Evolutionary conservation across 2,329 filamentous ascomycete genomes (phyloP), one percentile per base, ranked within the genome.

Genomic region (Microsporum ferrugineum): DNA sequence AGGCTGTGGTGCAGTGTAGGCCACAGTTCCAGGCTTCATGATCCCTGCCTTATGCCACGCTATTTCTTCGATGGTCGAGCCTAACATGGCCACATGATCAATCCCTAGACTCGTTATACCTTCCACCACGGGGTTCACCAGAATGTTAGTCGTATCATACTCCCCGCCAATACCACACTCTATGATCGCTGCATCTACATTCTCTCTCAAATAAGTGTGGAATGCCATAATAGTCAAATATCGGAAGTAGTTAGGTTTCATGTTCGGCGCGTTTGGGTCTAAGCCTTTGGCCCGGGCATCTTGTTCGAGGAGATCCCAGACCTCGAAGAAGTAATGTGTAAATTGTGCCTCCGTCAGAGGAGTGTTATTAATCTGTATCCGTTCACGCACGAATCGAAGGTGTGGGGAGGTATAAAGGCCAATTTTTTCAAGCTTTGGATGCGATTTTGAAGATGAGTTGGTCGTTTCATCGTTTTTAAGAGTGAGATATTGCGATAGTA

Each of bases 131-230:
- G 91, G 87, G 10, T 82, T 80, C 8, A 80, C 78, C 4, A 99
- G 74, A 27, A 97, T 82, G 69, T 97, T 97, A 7, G 94, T 99
- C 33, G 88, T 88, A 70, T 97, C 92, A 69, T 91, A 91, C 75
- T 96, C 89, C 57, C 91, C 94, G 14, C 94, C 94, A 65, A 97
- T 95, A 0, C 94, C 94, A 68, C 90, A 95, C 75, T 99, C 94
- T 38, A 97, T 81, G 7, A 97, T 84, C 0, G 90, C 91, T 17
- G 84, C 84, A 64, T 86, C 80, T 0, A 96, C 85, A 0, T 87
- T 86, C 71, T 94, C 87, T 56, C 80, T 73, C 31, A 95, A 70
- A 67, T 95, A 99, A 1, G 86, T 82, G 69, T 95, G 91, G 68
- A 95, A 84, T 1, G 91, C 91, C 77, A 96, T 82, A 41, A 99